These are phyloP conservation scores for Aspergillus transmontanensis DNA, from an alignment of 2,329 filamentous ascomycete species.

Conservation along the genomic window DNA sequence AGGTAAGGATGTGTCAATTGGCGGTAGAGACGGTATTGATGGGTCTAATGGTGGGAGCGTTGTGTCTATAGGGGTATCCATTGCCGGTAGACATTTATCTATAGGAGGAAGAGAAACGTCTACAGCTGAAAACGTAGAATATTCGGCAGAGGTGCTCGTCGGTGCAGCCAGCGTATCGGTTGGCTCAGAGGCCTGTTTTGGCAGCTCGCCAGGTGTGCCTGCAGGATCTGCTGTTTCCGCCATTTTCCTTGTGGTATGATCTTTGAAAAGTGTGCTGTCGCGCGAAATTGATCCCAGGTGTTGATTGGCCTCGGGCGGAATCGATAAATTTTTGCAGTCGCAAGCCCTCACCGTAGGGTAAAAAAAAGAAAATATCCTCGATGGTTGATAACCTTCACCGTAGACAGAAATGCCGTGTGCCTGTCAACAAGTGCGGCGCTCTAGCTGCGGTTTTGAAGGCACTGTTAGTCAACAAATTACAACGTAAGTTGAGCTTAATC, in stretches of 20 bases:
- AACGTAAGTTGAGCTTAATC: neutral
- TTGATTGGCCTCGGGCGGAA: neutral
- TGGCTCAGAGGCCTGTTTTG: conserved; percentile 17
- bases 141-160: neutral
- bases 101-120: conserved; percentile 29
- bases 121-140: conserved; percentile 5
- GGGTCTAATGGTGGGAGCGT: conserved; percentile 31
- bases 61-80: conserved; percentile 30
- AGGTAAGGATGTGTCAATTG: conserved; percentile 30
- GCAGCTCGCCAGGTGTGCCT: conserved; percentile 22
- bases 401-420: neutral
- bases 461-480: neutral
- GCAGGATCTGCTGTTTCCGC: conserved; percentile 23
- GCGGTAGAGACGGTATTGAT: conserved; percentile 31
- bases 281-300: neutral
- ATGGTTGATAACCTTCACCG: neutral
- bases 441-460: neutral
- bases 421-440: neutral
- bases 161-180: neutral
- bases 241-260: conserved; percentile 19
- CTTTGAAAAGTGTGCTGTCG: neutral
- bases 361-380: neutral
- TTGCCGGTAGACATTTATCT: conserved; percentile 28
- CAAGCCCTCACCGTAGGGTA: neutral
- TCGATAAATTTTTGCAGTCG: neutral